Evolutionary conservation across 2,329 filamentous ascomycete species (phyloP), one percentile per base, ranked within the genome.

Genomic region (Trichoderma oligosporum): DNA sequence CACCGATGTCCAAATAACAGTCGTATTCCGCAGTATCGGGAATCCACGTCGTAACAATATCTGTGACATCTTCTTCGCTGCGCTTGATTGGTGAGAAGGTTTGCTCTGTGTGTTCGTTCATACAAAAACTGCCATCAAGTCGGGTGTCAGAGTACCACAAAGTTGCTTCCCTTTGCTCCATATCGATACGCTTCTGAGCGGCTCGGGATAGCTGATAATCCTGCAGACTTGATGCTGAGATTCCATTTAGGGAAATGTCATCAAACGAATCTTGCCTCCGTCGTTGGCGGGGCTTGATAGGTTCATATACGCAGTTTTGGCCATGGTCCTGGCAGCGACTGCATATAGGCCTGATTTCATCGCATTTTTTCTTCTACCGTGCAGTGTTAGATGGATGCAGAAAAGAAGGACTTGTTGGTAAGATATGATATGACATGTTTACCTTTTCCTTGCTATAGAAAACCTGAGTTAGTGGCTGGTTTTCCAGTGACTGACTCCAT

Each of bases 351-450:
- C 78, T 76, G 31, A 67, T 70, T 66, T 82, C 80, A 63, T 82
- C 78, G 63, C 80, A 82, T 69, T 82, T 82, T 67, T 83, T 83
- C 67, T 83, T 82, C 80, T 82, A 59, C 61, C 27, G 27, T 29
- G 39, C 12, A 29, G n/a, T 25, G 45, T 57, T 56, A 60, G 51
- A 56, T 18, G 36, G 8, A n/a, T 12, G 16, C 56, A 58, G 61
- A 58, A 63, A 45, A 49, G 31, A 44, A 45, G 11, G 4, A 9
- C 5, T 45, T 38, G n/a, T n/a, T 38, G 22, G 22, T 25, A 35
- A 44, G 11, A 18, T 20, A 16, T 14, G 24, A 27, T 35, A 24
- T 35, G 5, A n/a, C n/a, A n/a, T n/a, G n/a, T n/a, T 52, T 74
- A 81, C 79, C 74, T 82, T 82, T 67, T 81, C 78, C 67, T 81